Percentiles rank a stretch among this genome's conserved stretches.
These are phyloP conservation scores for Fremontodendron californicum DNA, from an alignment of 345 rosid species.

Conservation along the genomic window DNA sequence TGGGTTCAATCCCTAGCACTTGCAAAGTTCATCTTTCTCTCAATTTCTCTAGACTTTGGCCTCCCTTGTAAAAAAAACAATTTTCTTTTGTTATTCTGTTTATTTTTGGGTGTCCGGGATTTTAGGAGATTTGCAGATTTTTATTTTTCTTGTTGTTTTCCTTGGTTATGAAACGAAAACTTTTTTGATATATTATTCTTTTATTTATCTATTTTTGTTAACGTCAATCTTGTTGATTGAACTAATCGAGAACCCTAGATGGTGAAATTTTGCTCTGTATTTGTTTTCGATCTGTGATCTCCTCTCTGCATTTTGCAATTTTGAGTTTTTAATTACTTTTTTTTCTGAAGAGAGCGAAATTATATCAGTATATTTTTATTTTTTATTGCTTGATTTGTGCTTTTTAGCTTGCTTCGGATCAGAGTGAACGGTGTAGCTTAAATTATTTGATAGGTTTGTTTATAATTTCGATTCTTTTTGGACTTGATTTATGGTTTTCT, in stretches of 20 bases:
- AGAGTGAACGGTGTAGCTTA: background rate
- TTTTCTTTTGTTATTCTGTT: too few species aligned
- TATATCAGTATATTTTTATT: background rate
- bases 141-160: background rate
- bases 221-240: background rate
- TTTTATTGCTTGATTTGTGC: constrained; percentile 9
- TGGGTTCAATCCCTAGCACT: too few species aligned
- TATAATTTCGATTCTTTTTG: background rate
- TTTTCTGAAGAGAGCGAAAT: background rate
- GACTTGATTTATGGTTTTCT: constrained; percentile 12
- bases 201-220: background rate
- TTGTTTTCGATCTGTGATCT: constrained; percentile 24
- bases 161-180: background rate
- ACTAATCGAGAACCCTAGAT: background rate
- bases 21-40: too few species aligned
- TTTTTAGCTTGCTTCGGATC: background rate
- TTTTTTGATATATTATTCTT: too few species aligned
- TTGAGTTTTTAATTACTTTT: background rate
- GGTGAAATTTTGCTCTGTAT: background rate
- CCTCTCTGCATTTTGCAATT: background rate
- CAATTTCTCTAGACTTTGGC: too few species aligned
- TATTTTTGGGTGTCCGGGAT: too few species aligned
- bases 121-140: too few species aligned
- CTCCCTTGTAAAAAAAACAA: too few species aligned
- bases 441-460: background rate